Base-by-base conservation (phyloP, 176 grass and related monocot species). In the Ananas comosus region DNA sequence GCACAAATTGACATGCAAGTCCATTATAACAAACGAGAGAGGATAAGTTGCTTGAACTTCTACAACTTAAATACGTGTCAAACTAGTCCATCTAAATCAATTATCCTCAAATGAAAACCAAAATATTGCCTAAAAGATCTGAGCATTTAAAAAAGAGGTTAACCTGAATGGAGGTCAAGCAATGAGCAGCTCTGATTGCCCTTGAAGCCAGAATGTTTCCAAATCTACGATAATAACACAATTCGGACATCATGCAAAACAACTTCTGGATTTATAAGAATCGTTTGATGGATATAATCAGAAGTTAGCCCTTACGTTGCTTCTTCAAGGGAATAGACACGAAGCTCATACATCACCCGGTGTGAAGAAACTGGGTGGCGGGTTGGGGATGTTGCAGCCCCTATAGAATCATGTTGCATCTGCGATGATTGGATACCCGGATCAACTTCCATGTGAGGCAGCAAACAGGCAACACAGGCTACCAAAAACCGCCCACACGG, bases 91-190 rank as follows among this genome's bases (percentile, higher is more conserved):
- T 42, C 7, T 42, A 42, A 42, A 4, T 42, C 33, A 42, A 42
- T 42, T 42, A 42, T 42, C 33, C 4, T 42, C 33, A 42, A 42
- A 6, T 42, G 33, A 42, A 42, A 42, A 42, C 33, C 33, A 4
- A 42, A 33, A 42, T 42, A 42, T 42, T 42, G 33, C 33, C 33
- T 42, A 42, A 42, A 42, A 42, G 33, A 42, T 42, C 33, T 42
- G 33, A 42, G 69, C 57, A 87, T n/a, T 14, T 63, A 63, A 64
- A 77, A 70, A 70, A 53, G 63, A 72, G 68, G 76, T 64, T 70
- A 78, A 96, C 95, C 91, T 99, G 95, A 85, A 99, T 99, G 66
- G 95, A 99, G 47, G 95, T 99, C 80, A 99, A 86, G 78, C 95
- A 99, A 94, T 99, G 95, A 27, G 95, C 95, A 49, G 95, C 90